These are phyloP conservation scores for Cocos nucifera DNA, from an alignment of 176 grass and related monocot species.

Conservation along the genomic window DNA sequence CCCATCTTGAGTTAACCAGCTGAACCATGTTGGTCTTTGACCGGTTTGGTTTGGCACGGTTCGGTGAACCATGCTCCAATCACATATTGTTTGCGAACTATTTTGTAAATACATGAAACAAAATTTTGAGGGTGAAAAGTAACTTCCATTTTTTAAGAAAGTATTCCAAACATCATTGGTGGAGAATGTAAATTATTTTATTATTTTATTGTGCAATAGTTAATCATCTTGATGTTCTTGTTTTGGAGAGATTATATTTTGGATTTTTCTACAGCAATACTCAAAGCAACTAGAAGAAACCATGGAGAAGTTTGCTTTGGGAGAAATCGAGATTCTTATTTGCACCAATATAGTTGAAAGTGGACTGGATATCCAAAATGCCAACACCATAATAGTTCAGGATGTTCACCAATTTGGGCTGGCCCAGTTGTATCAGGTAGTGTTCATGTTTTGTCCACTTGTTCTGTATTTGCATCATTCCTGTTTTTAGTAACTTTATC, in stretches of 20 bases:
- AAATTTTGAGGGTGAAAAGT: no score
- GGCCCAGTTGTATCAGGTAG: conserved; percentile 87
- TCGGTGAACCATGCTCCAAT: no score
- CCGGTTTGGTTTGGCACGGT: no score
- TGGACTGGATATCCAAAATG: conserved; percentile 89
- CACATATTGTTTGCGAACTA: no score
- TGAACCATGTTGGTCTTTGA: no score
- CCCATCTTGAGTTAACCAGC: no score
- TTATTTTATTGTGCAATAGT: no score
- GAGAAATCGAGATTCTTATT: conserved; percentile 76
- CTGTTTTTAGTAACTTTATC: background rate
- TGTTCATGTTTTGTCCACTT: background rate
- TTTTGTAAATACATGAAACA: no score
- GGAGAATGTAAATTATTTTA: no score
- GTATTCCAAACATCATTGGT: no score
- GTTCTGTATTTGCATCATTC: background rate
- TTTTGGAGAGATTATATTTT: conserved; percentile 1
- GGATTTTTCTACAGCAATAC: conserved; percentile 38
- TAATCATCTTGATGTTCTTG: background rate
- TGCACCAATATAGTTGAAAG: conserved; percentile 98
- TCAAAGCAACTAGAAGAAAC: conserved; percentile 60
- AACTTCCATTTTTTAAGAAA: no score
- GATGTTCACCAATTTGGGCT: conserved; percentile 84
- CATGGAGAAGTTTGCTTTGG: conserved; percentile 69
- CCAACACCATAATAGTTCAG: conserved; percentile 86